phyloP scores from a whole-genome alignment of 1,139 yeast species.

The Suhomyces terraborum region DNA sequence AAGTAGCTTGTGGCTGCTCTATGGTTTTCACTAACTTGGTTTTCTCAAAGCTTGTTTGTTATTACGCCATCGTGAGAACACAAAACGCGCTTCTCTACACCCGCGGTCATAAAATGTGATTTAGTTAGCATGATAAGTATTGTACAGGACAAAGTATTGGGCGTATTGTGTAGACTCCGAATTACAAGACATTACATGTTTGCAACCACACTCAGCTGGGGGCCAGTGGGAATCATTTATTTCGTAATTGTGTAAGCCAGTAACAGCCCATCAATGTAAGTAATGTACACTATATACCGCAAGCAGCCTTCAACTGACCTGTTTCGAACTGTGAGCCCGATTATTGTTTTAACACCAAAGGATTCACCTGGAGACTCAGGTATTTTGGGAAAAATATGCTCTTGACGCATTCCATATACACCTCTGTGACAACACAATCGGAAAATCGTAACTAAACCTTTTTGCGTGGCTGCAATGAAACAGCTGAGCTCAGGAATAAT shows the following conservation, averaged over 20 bases:
- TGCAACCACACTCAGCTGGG: no score
- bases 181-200: no score
- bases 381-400: constrained; percentile 53
- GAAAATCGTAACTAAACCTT: constrained; percentile 59
- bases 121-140: background rate
- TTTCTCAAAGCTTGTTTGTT: constrained; percentile 10
- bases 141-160: background rate
- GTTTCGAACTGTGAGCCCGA: constrained; percentile 34
- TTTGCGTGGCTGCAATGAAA: constrained; percentile 56
- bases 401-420: constrained; percentile 61
- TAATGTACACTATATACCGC: constrained; percentile 31
- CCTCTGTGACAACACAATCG: constrained; percentile 61
- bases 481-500: constrained; percentile 58
- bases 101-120: background rate
- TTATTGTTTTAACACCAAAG: constrained; percentile 35
- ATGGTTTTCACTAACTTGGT: background rate
- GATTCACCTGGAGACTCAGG: constrained; percentile 28
- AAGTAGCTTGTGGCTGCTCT: background rate
- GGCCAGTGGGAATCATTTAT: background rate
- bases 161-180: no score
- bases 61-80: constrained; percentile 7
- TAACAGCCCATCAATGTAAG: constrained; percentile 39
- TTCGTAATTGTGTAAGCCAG: constrained; percentile 21
- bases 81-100: constrained; percentile 13
- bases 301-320: constrained; percentile 22